Evolutionary conservation across 306 rosid genomes (phyloP).

Genomic region (Cucurbita maxima): DNA sequence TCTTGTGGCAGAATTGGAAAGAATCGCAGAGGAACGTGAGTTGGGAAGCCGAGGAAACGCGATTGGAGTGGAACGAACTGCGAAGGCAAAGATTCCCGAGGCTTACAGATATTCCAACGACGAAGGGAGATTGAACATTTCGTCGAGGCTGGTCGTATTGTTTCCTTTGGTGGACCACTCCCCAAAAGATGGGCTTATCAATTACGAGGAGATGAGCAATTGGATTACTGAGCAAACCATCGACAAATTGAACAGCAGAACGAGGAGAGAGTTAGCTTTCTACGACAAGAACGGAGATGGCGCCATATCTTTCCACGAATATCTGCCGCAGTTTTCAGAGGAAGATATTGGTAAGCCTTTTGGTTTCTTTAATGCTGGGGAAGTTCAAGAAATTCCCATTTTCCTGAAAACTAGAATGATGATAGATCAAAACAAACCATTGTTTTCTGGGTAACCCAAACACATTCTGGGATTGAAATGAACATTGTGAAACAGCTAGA

Average conservation of each 20-base stretch:
- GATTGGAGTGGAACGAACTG: not conserved
- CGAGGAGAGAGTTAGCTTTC: slow-evolving; percentile 24
- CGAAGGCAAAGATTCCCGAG: slow-evolving; percentile 5
- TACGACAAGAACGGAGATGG: slow-evolving; percentile 39
- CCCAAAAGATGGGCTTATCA: slow-evolving; percentile 35
- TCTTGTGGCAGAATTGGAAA: slow-evolving; percentile 15
- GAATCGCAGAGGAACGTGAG: slow-evolving; percentile 5
- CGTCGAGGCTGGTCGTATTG: slow-evolving; percentile 41
- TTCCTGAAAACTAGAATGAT: not conserved
- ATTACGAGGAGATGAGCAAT: slow-evolving; percentile 27
- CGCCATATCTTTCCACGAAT: slow-evolving; percentile 43
- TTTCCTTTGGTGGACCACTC: slow-evolving; percentile 54
- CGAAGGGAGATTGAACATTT: slow-evolving; percentile 34
- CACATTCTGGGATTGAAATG: not conserved
- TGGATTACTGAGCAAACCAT: slow-evolving; percentile 36
- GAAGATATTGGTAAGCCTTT: slow-evolving; percentile 30
- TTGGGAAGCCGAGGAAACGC: not conserved
- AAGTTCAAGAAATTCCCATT: not conserved
- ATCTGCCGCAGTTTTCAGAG: slow-evolving; percentile 42
- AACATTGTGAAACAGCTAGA: slow-evolving; percentile 26
- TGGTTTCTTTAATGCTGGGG: not conserved
- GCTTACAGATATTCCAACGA: slow-evolving; percentile 17
- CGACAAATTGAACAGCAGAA: slow-evolving; percentile 29
- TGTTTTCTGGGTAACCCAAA: too few species aligned
- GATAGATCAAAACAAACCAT: not conserved